These are phyloP conservation scores for Noccaea bulbosa DNA, from an alignment of 345 rosid species.

Conservation along the genomic window DNA sequence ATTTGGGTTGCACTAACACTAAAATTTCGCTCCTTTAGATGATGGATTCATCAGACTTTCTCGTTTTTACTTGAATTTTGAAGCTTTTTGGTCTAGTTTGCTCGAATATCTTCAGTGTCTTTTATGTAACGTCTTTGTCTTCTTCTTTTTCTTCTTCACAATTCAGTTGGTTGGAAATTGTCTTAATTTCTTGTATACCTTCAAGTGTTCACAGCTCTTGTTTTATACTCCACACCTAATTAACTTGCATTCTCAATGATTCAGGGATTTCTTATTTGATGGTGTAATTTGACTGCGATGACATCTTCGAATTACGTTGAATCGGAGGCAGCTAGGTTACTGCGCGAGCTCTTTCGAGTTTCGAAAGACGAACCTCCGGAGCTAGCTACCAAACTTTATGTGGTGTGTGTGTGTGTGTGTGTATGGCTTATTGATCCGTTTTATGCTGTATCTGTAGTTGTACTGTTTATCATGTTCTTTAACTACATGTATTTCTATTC, in stretches of 20 bases:
- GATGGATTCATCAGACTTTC: neutral
- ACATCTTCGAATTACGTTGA: constrained; percentile 78
- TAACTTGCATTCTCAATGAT: constrained; percentile 5
- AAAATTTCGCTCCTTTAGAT: too few species aligned
- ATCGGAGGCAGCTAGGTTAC: constrained; percentile 93
- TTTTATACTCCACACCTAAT: neutral
- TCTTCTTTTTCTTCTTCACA: neutral
- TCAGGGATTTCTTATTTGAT: constrained; percentile 29
- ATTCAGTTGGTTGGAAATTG: neutral
- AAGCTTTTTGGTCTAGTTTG: neutral
- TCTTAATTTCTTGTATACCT: too few species aligned
- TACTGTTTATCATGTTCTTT: constrained; percentile 14
- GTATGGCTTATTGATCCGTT: constrained; percentile 23
- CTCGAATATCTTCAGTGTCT: too few species aligned
- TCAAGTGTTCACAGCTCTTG: too few species aligned
- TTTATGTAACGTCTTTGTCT: too few species aligned
- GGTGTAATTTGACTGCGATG: constrained; percentile 41
- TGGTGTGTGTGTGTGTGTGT: constrained; percentile 61
- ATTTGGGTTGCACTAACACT: neutral
- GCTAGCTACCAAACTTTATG: constrained; percentile 84
- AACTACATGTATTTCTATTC: constrained; percentile 23
- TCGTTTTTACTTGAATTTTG: too few species aligned
- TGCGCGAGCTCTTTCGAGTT: constrained; percentile 90
- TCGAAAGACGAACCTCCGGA: constrained; percentile 93
- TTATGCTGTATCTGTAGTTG: neutral